Evolutionary conservation across 2,329 filamentous ascomycete genomes (phyloP).

Genomic region (Exutisphaerella laricina): DNA sequence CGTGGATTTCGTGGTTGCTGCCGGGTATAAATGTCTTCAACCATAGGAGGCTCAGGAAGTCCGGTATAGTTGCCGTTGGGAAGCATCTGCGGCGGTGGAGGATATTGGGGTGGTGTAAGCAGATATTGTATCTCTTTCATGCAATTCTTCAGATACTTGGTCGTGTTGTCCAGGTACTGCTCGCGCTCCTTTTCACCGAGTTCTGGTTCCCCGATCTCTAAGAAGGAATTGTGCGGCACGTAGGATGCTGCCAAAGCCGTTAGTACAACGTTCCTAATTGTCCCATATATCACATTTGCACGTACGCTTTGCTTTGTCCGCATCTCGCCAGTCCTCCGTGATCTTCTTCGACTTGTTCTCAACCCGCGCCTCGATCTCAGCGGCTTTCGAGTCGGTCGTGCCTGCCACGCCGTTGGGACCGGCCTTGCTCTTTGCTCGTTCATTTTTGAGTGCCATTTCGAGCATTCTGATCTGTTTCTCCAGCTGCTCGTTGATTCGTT

Average conservation of each 20-base stretch:
- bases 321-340: conserved; percentile 17
- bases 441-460: conserved; percentile 79
- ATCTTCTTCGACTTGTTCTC: conserved; percentile 34
- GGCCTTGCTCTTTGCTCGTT: conserved; percentile 62
- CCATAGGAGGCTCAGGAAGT: conserved; percentile 48
- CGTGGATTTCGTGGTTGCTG: conserved; percentile 47
- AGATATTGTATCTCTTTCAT: conserved; percentile 64
- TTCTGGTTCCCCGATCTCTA: conserved; percentile 45
- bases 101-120: conserved; percentile 58
- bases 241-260: conserved; percentile 36
- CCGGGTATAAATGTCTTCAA: conserved; percentile 57
- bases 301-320: conserved; percentile 22
- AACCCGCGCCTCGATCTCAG: conserved; percentile 12
- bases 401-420: conserved; percentile 21
- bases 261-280: conserved; percentile 15
- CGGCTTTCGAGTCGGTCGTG: conserved; percentile 16
- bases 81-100: conserved; percentile 48
- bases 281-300: conserved; percentile 1
- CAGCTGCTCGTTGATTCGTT: conserved; percentile 80
- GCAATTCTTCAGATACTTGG: conserved; percentile 59
- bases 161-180: conserved; percentile 56
- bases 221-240: conserved; percentile 46
- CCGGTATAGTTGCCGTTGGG: conserved; percentile 33
- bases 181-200: conserved; percentile 51
- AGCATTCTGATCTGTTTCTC: conserved; percentile 87